Conservation (phyloP, 108 stramenopile genomes). For the Craspedostauros australis region DNA sequence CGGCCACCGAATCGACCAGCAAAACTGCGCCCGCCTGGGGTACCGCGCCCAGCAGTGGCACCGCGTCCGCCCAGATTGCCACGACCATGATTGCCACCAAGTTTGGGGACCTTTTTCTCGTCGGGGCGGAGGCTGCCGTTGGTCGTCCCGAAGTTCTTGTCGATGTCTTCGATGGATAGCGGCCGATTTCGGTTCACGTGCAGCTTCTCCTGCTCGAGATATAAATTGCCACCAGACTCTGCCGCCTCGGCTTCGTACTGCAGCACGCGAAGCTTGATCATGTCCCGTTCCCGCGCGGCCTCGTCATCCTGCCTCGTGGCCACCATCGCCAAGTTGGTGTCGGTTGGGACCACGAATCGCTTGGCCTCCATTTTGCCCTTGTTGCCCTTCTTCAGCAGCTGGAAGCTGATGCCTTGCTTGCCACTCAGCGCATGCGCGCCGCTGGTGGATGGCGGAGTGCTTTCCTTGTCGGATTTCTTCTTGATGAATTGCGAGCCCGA, state of each 20-base stretch:
- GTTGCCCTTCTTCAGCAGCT: constrained; percentile 86
- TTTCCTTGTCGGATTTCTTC: constrained; percentile 36
- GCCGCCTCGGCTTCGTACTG: constrained; percentile 75
- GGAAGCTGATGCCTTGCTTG: constrained; percentile 72
- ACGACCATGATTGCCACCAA: too few species aligned
- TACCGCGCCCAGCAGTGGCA: too few species aligned
- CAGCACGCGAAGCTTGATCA: constrained; percentile 75
- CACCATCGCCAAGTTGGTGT: constrained; percentile 71
- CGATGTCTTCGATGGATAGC: constrained; percentile 76
- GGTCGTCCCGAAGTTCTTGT: constrained; percentile 73
- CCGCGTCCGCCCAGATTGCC: too few species aligned
- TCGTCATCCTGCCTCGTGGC: constrained; percentile 81
- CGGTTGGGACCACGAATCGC: constrained; percentile 69
- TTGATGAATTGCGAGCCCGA: constrained; percentile 63
- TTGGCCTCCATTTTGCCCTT: constrained; percentile 89
- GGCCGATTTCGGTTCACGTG: constrained; percentile 77
- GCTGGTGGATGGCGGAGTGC: constrained; percentile 2
- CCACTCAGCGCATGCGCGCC: constrained; percentile 40
- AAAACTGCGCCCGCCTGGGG: too few species aligned
- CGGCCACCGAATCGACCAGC: too few species aligned
- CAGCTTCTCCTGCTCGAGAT: constrained; percentile 77
- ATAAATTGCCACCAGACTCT: constrained; percentile 66
- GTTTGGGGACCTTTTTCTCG: background rate
- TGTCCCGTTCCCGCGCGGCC: constrained; percentile 77
- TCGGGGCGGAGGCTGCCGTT: constrained; percentile 23